These are phyloP conservation scores for Exsudoporus floridanus DNA, from an alignment of 1,284 basidiomycete genomes.

Conservation along the genomic window DNA sequence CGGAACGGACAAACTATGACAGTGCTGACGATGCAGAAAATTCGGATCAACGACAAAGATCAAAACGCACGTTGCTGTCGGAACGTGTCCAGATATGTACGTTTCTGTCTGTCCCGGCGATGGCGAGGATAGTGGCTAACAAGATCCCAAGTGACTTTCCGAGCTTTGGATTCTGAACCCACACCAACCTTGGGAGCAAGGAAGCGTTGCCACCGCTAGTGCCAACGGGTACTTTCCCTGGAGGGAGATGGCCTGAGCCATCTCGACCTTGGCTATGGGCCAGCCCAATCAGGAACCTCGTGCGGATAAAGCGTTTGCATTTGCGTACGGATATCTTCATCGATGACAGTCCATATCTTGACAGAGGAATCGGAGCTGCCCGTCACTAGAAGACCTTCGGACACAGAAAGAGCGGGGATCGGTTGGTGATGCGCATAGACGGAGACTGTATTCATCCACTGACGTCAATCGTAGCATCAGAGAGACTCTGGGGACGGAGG, in stretches of 20 bases:
- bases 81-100: conserved; percentile 76
- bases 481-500: conserved; percentile 16
- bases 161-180: conserved; percentile 10
- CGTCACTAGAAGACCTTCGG: conserved; percentile 55
- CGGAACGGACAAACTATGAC: conserved; percentile 56
- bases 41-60: neutral
- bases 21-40: neutral
- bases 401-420: conserved; percentile 63
- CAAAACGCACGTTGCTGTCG: conserved; percentile 38
- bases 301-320: neutral
- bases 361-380: conserved; percentile 79
- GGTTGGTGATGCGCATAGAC: conserved; percentile 64
- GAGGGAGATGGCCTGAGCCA: conserved; percentile 62
- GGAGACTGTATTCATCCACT: conserved; percentile 55
- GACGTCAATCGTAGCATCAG: conserved; percentile 12
- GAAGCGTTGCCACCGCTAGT: conserved; percentile 63
- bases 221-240: conserved; percentile 76
- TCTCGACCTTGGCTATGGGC: conserved; percentile 43
- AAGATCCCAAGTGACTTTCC: neutral
- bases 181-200: conserved; percentile 68
- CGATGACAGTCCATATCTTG: conserved; percentile 63
- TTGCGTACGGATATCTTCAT: conserved; percentile 37
- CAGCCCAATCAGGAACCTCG: conserved; percentile 8
- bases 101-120: conserved; percentile 73
- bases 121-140: conserved; percentile 70